A percentile compares a stretch with the other conserved stretches of the same genome.
phyloP scores from a whole-genome alignment of 2,329 filamentous ascomycete genomes.

The Diplodia scrobiculata region DNA sequence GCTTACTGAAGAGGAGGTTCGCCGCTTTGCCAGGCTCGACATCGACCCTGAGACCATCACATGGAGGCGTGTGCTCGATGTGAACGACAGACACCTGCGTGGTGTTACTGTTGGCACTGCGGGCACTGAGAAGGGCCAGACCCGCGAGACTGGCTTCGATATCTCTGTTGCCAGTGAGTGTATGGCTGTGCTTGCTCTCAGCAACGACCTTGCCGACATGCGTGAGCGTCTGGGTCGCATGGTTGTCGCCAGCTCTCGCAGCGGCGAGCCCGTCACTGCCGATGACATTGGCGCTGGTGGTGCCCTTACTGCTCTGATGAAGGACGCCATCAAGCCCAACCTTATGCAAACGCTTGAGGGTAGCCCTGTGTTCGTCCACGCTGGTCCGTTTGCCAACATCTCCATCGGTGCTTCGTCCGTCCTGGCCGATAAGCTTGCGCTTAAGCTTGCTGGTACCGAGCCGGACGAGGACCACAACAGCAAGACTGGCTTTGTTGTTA shows the following conservation, averaged over 20 bases:
- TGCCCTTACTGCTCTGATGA: conserved; percentile 91
- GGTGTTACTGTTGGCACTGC: conserved; percentile 87
- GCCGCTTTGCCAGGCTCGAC: conserved; percentile 85
- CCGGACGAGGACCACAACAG: conserved; percentile 79
- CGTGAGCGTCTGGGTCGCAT: conserved; percentile 90
- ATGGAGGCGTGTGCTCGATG: conserved; percentile 92
- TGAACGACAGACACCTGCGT: conserved; percentile 92
- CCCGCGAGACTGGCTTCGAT: conserved; percentile 89
- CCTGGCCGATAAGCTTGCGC: conserved; percentile 88
- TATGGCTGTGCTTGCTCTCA: conserved; percentile 96
- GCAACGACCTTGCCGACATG: conserved; percentile 84
- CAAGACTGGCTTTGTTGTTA: conserved; percentile 90
- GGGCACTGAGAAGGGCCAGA: conserved; percentile 85
- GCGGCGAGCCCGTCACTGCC: conserved; percentile 88
- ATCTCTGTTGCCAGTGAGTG: conserved; percentile 97
- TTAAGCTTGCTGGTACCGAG: conserved; percentile 95
- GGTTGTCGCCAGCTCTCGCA: conserved; percentile 86
- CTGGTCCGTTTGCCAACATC: conserved; percentile 97
- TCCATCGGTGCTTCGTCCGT: conserved; percentile 96
- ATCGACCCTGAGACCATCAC: conserved; percentile 97
- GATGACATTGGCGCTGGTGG: conserved; percentile 93
- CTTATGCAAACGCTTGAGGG: conserved; percentile 98
- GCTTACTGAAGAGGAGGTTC: conserved; percentile 85
- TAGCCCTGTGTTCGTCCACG: conserved; percentile 95
- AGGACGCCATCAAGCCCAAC: conserved; percentile 98